These are phyloP conservation scores for Fusarium sambucinum DNA, from an alignment of 2,329 filamentous ascomycete species.

Conservation along the genomic window DNA sequence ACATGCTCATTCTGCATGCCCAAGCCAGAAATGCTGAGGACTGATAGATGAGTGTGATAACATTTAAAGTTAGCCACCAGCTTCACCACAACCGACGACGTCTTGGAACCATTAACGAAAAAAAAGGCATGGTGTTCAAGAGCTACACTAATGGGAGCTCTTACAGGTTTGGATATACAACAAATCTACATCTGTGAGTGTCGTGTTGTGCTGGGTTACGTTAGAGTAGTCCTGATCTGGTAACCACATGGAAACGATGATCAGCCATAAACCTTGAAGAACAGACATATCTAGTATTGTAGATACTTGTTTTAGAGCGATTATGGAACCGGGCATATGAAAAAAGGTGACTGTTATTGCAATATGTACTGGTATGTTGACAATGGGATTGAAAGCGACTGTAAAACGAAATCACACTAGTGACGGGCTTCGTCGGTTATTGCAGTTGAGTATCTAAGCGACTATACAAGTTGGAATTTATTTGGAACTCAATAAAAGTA, in stretches of 20 bases:
- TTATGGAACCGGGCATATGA: neutral
- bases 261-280: neutral
- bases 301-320: neutral
- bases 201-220: neutral
- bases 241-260: neutral
- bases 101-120: neutral
- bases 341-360: neutral
- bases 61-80: neutral
- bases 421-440: neutral
- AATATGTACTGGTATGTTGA: neutral
- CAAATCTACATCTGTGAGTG: neutral
- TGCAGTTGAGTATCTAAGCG: neutral
- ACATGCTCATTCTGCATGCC: neutral
- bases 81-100: neutral
- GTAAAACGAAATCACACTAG: neutral
- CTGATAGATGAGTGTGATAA: conserved; percentile 7
- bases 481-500: neutral
- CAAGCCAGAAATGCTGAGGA: neutral
- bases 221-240: neutral
- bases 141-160: neutral
- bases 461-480: no score
- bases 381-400: neutral
- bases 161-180: neutral
- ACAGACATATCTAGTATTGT: neutral
- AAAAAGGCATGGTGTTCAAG: neutral